Base-by-base conservation (phyloP, 2,329 filamentous ascomycete species). In the Phaeosphaeria sp. region DNA sequence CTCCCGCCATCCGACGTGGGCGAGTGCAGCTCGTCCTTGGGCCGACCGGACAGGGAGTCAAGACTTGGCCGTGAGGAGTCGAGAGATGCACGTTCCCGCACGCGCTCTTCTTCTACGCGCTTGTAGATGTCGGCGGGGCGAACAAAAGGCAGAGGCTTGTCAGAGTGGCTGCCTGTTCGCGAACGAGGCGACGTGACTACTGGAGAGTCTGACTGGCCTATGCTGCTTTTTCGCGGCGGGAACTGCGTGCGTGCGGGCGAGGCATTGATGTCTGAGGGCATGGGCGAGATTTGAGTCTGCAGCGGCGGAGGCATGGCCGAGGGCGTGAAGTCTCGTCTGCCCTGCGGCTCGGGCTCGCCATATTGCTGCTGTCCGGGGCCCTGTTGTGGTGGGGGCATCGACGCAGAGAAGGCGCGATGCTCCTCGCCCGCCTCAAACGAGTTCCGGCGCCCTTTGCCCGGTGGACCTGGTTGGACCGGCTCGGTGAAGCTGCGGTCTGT, bases 91-190 rank as follows among this genome's bases (percentile, higher is more conserved):
- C 83, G 78, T 63, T 86, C 83, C 63, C 79, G 83, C 60, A 85
- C 81, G 52, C 82, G 83, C 63, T 91, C 89, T 64, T 91, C 89
- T 51, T 86, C 86, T 74, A 89, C 82, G 6, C 89, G 86, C 69
- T 86, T 89, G 74, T 94, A 93, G 43, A 93, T 89, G 64, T 96
- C 91, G 13, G 89, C 86, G 1, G 92, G 91, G 39, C 90, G 84
- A 55, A 92, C 83, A 64, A 94, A 88, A 0, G 88, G 84, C 20
- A 86, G 77, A 1, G 86, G 74, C 65, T 88, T 88, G 49, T 79
- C 72, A 39, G 82, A 64, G 24, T 77, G 77, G 56, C 63, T 69
- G 47, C 67, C 64, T 2, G 73, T 62, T 27, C 67, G 69, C 27
- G 69, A 65, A 30, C 69, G 68, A 7, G 71, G 67, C 4, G 72